These are phyloP conservation scores for Ilex asprella DNA, from an alignment of 257 asterid species.

Conservation along the genomic window DNA sequence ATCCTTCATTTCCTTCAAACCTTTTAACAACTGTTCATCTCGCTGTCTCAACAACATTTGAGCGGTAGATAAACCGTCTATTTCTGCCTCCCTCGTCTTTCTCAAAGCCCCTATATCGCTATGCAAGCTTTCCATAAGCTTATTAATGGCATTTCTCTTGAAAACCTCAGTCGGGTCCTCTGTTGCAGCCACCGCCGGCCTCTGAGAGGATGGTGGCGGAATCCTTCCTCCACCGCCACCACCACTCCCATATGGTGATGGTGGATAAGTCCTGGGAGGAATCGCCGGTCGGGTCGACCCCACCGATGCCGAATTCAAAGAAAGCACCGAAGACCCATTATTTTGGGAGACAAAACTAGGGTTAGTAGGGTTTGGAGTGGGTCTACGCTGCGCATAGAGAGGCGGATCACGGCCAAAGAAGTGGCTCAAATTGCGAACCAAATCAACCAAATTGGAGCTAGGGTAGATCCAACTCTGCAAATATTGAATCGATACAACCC, in stretches of 20 bases:
- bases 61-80: conserved; percentile 64
- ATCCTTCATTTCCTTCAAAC: conserved; percentile 76
- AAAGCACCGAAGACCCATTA: conserved; percentile 10
- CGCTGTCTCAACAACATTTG: conserved; percentile 64
- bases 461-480: conserved; percentile 82
- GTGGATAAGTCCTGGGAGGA: conserved; percentile 68
- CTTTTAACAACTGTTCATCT: conserved; percentile 49
- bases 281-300: conserved; percentile 54
- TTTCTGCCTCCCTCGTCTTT: conserved; percentile 56
- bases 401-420: conserved; percentile 88
- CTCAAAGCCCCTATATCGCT: conserved; percentile 60
- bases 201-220: background rate
- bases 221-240: conserved; percentile 26
- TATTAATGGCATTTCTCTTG: conserved; percentile 48
- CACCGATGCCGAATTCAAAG: conserved; percentile 13
- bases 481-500: conserved; percentile 71
- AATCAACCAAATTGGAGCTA: conserved; percentile 65
- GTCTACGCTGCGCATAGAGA: conserved; percentile 54
- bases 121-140: conserved; percentile 49
- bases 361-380: conserved; percentile 33
- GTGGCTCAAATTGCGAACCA: conserved; percentile 51
- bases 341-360: conserved; percentile 10
- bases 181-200: conserved; percentile 31
- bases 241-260: conserved; percentile 49
- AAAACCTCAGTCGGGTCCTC: conserved; percentile 67